Evolutionary conservation across 768 basidiomycete species (phyloP).

Genomic region (Suillus subalutaceus): DNA sequence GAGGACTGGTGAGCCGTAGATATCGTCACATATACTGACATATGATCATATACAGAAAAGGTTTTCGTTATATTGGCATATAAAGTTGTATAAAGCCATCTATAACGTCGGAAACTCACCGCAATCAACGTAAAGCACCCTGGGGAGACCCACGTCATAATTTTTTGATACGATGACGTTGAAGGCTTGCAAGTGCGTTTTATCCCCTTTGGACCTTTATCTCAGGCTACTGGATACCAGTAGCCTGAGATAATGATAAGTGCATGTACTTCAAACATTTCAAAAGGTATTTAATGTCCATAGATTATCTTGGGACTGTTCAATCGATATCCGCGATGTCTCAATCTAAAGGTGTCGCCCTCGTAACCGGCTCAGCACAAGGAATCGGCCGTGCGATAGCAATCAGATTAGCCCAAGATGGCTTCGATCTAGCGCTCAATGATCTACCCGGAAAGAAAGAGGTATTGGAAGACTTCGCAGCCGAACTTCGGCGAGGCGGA

Average conservation of each 20-base stretch:
- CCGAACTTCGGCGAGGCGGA: conserved; percentile 34
- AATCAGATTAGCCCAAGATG: conserved; percentile 37
- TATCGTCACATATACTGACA: too few species aligned
- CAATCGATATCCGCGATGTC: conserved; percentile 18
- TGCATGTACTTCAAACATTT: not conserved
- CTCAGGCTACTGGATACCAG: too few species aligned
- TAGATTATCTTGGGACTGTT: not conserved
- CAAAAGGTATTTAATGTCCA: conserved; percentile 1
- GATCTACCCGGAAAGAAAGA: conserved; percentile 31
- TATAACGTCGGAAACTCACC: too few species aligned
- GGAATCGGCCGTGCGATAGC: conserved; percentile 34
- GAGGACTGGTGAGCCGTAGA: too few species aligned
- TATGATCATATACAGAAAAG: too few species aligned
- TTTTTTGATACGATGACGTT: not conserved
- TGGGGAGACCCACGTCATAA: too few species aligned
- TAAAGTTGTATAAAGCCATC: too few species aligned
- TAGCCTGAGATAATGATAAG: not conserved
- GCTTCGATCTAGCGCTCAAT: conserved; percentile 34
- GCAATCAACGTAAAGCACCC: too few species aligned
- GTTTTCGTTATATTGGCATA: too few species aligned
- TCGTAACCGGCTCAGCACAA: conserved; percentile 39
- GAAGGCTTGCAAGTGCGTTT: not conserved
- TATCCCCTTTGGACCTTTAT: not conserved
- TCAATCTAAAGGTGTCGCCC: conserved; percentile 31
- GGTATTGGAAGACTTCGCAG: conserved; percentile 30